These are phyloP conservation scores for Solanum gracilifrons DNA, from an alignment of 257 asterid species.

Conservation along the genomic window DNA sequence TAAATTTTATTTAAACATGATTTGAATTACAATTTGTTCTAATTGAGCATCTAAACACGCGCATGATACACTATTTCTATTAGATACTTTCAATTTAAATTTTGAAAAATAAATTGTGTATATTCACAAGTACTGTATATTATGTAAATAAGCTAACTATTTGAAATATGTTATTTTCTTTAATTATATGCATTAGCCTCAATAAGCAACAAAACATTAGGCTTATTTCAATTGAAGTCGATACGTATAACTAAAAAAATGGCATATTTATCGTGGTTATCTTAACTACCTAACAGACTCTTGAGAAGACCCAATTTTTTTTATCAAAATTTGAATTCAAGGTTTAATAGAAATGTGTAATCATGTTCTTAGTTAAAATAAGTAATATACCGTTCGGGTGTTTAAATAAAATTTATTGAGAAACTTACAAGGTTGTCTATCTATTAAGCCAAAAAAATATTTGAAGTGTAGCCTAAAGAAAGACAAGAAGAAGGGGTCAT, in stretches of 20 bases:
- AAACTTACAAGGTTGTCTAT: neutral
- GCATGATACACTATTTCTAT: neutral
- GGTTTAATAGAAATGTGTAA: neutral
- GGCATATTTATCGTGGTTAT: neutral
- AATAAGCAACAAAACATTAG: neutral
- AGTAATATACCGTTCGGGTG: fast-evolving
- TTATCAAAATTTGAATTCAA: neutral
- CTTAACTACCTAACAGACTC: neutral
- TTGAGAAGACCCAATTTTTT: neutral
- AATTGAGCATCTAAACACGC: neutral
- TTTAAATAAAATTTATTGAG: neutral
- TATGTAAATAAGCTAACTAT: neutral
- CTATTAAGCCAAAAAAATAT: neutral
- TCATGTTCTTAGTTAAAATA: neutral
- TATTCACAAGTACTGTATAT: neutral
- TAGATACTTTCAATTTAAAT: neutral
- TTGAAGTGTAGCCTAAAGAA: neutral
- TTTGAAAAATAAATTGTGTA: neutral
- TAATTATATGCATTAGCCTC: neutral
- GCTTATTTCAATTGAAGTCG: neutral
- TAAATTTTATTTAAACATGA: neutral
- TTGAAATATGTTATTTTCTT: neutral
- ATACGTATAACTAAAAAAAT: neutral
- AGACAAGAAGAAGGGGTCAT: conserved; percentile 1
- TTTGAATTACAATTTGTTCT: neutral